phyloP scores from a whole-genome alignment of 148 eudicot species.

The Mesembryanthemum crystallinum region DNA sequence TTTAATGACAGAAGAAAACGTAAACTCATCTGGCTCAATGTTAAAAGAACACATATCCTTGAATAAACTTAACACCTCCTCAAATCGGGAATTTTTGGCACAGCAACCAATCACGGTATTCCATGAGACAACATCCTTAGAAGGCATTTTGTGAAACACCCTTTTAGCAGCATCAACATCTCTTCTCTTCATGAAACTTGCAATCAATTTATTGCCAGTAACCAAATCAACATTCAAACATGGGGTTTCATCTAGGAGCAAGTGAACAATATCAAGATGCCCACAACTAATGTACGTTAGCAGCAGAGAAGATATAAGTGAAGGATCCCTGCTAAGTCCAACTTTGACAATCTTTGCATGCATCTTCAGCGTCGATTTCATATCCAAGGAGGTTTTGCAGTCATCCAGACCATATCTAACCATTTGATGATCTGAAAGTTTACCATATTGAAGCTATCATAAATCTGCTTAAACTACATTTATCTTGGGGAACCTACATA shows the following conservation, averaged over 20 bases:
- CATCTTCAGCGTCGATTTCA: conserved; percentile 29
- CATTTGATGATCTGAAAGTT: conserved; percentile 37
- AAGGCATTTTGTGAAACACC: conserved; percentile 44
- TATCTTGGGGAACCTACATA: background rate
- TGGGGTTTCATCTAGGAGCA: conserved; percentile 40
- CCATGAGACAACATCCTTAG: conserved; percentile 65
- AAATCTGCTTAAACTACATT: background rate
- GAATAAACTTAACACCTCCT: conserved; percentile 48
- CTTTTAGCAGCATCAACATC: conserved; percentile 47
- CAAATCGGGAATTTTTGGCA: conserved; percentile 46
- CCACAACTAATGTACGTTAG: conserved; percentile 37
- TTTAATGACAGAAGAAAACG: conserved; percentile 53
- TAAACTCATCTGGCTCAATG: conserved; percentile 57
- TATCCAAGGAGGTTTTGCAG: conserved; percentile 35
- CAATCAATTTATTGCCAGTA: conserved; percentile 45
- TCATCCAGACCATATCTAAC: conserved; percentile 41
- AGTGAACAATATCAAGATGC: conserved; percentile 31
- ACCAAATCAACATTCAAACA: conserved; percentile 37
- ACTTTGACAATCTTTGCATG: conserved; percentile 50
- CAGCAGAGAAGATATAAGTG: conserved; percentile 37
- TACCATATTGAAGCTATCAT: background rate
- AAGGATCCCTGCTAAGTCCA: conserved; percentile 44
- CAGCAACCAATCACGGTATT: conserved; percentile 59
- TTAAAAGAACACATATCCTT: conserved; percentile 41
- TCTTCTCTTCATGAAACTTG: conserved; percentile 49